A percentile compares a stretch with the other conserved stretches of the same genome.
Conservation (phyloP, 1,284 basidiomycete genomes). For the Ustilago vetiveriae region DNA sequence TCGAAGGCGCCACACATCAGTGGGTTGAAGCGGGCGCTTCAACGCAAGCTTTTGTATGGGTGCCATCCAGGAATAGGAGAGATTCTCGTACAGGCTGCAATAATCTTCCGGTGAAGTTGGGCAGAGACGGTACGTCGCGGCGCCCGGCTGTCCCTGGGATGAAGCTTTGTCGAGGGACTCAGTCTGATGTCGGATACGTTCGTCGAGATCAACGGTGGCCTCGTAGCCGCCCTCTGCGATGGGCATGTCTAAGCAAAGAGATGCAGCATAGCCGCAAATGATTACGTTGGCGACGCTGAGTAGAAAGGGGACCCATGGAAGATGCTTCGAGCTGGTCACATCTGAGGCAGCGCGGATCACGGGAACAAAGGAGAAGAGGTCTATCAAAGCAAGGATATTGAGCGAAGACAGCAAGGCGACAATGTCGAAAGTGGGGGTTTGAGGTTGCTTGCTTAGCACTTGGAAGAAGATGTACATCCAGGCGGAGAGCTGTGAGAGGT, state of each 20-base stretch:
- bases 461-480: constrained; percentile 26
- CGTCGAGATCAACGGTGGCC: constrained; percentile 34
- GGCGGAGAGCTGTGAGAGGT: constrained; percentile 1
- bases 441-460: constrained; percentile 22
- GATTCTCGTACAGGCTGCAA: constrained; percentile 36
- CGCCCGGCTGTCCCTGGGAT: constrained; percentile 11
- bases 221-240: constrained; percentile 49
- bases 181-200: constrained; percentile 23
- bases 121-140: constrained; percentile 41
- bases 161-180: constrained; percentile 5
- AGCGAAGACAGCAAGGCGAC: constrained; percentile 16
- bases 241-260: constrained; percentile 43
- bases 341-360: not conserved
- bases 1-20: constrained; percentile 54
- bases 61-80: constrained; percentile 59
- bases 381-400: constrained; percentile 5
- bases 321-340: too few relatives aligned
- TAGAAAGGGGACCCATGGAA: too few relatives aligned
- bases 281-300: constrained; percentile 16
- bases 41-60: constrained; percentile 49
- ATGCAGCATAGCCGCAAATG: constrained; percentile 17
- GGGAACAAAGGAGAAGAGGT: constrained; percentile 23
- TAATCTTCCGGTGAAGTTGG: constrained; percentile 60
- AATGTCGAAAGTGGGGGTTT: constrained; percentile 24
- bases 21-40: constrained; percentile 37